Evolutionary conservation across 495 filamentous ascomycete genomes (phyloP), one percentile per base, ranked within the genome.

Genomic region (Penicillium lagena): DNA sequence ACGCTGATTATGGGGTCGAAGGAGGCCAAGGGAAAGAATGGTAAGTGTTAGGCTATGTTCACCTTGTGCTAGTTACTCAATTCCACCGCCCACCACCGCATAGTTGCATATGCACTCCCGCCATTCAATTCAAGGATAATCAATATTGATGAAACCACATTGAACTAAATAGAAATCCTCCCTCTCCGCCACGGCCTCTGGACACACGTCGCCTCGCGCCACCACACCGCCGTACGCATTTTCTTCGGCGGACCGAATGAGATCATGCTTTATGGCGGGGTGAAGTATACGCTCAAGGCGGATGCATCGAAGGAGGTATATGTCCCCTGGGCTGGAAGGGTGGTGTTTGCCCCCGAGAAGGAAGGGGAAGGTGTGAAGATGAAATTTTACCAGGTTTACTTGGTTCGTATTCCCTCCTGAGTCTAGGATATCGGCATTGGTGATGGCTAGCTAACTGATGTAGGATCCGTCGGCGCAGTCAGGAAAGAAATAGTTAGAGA

Each of bases 371-470:
- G 40, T 31, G 62, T 75, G 50, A 78, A 71, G 64, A 77, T 83
- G 77, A 64, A 59, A 46, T 79, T 78, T 52, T 85, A 85, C 69
- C 79, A 82, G 62, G 80, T 85, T 46, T 85, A 82, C 62, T 58
- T 85, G 62, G 80, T 81, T 41, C 51, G 73, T 69, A 13, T 41
- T 13, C 12, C 9, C 9, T 11, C 35, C 17, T 13, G 3, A 12
- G 27, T 4, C 9, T 38, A 70, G 39, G 54, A 51, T 55, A 17
- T 30, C 37, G 12, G 11, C 30, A 12, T 47, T 36, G 31, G 17
- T 22, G 37, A 47, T 41, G 41, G 47, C 54, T 12, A 46, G 47
- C 54, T 12, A 46, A 12, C 15, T 12, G 7, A 34, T 39, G 2
- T 40, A 70, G 66, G 66, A 67, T 59, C 53, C 66, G 10, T 53